Base-by-base conservation (phyloP, 495 filamentous ascomycete genomes). In the Neurospora sp. region DNA sequence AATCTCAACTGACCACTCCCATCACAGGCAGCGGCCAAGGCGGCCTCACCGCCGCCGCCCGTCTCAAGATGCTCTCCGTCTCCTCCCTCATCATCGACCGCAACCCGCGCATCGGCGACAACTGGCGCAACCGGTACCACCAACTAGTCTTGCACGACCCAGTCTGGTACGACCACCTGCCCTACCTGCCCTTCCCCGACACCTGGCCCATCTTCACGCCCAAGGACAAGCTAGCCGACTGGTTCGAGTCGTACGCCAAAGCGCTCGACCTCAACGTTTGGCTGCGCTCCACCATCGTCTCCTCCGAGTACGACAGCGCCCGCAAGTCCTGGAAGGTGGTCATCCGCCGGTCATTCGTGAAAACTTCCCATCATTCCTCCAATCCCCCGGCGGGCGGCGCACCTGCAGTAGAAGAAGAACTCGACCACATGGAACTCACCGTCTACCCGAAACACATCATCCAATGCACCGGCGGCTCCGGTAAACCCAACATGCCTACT, bases 141-240 rank as follows among this genome's bases (percentile, higher is more conserved):
- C 82, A 85, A 40, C 83, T 88, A 4, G 91, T 94, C 0, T 85
- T 93, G 5, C 93, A 95, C 76, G 92, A 94, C 74, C 90, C 92
- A 0, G 89, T 94, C 5, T 92, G 90, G 88, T 93, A 88, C 76
- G 91, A 93, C 77, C 91, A 94, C 77, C 78, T 94, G 79, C 90
- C 92, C 1, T 94, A 93, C 80, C 66, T 94, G 1, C 82, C 84
- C 0, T 95, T 94, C 76, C 92, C 93, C 12, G 74, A 85, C 0
- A 83, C 82, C 73, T 95, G 92, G 91, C 89, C 89, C 0, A 69
- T 90, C 37, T 93, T 91, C 78, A 92, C 91, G 1, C 92, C 93
- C 2, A 94, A 94, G 77, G 92, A 95, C 79, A 95, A 95, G 74
- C 84, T 94, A 0, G 93, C 90, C 18, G 90, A 93, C 42, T 95